Evolutionary conservation across 202 grass and related monocot genomes (phyloP), one percentile per base, ranked within the genome.

Genomic region (Carex arenaria): DNA sequence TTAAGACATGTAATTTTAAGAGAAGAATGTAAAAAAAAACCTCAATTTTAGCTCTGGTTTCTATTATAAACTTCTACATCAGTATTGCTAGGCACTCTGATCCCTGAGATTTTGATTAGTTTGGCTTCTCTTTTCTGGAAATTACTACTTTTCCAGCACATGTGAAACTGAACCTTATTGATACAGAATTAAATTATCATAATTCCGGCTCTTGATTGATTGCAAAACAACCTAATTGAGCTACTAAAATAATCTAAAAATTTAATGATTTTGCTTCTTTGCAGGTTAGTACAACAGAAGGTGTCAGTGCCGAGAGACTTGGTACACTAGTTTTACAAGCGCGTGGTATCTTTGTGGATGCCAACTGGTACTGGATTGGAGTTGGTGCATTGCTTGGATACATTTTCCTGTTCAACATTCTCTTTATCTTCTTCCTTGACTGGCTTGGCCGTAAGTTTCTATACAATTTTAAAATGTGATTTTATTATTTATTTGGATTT

Each of bases 291-390:
- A 5, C 12, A 3, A 85, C 81, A 64, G 20, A 6, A 17, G 87
- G 87, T 81, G 79, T 77, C 0, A 82, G 85, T 81, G 79, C 67
- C 0, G 85, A 85, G 15, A 93, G 88, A 5, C 84, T 97, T 3
- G 95, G 95, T 18, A 82, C 90, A 32, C 90, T 82, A 85, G 56
- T 97, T 76, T 70, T 94, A 10, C 82, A 89, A 59, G 49, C 68
- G 0, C 92, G 95, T 17, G 90, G 92, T n/a, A 92, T 97, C 71
- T 97, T 97, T 87, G 87, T 92, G 3, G 90, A 97, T 80, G 38
- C 94, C 53, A 97, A 93, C 89, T 98, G 92, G 90, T 94, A 98
- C 78, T 94, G 94, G 94, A 97, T 97, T 19, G 94, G 92, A 34
- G 84, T 90, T 10, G 92, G 79, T 53, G 94, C 89, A 62, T 65